Evolutionary conservation across 2,329 filamentous ascomycete genomes (phyloP), one percentile per base, ranked within the genome.

Genomic region (Penicillium sp.): DNA sequence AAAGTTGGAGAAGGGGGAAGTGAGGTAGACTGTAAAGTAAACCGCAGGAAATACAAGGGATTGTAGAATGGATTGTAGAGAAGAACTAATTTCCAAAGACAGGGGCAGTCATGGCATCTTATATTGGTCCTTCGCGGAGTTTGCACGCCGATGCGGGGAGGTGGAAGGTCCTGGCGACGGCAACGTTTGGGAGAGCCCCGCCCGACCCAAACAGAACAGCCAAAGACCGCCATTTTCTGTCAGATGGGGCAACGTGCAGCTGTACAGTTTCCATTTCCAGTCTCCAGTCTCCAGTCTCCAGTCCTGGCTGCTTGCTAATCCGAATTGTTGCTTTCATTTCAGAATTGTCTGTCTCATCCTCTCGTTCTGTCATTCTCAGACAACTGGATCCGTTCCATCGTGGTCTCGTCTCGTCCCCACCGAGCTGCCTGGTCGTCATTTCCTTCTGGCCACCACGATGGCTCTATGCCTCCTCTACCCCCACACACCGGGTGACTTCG

Each of bases 141-240:
- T 61, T 47, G 26, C 47, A 13, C 40, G 47, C 62, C 53, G 65
- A 62, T 68, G 71, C 60, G 71, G 72, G 69, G 72, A 65, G 69
- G 71, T 58, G 72, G 74, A 76, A 76, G 74, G 75, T 76, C 75
- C 74, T 75, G 62, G 73, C 74, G 74, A 76, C 42, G 56, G 53
- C 53, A 64, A 64, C 37, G 76, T 86, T 81, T 78, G 70, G 54
- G 28, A 37, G 5, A 9, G 68, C 13, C 66, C 64, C 17, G 62
- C 69, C 66, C 71, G 72, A 15, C 10, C 49, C 26, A 35, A 10
- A 17, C 13, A 17, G 26, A 42, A 2, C n/a, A 88, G 74, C 91
- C 89, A 74, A 85, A 90, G 71, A 88, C 89, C 63, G 89, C 78
- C 24, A 87, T 1, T 10, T 13, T 38, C 5, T 37, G 47, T 6